Evolutionary conservation across 2,329 filamentous ascomycete species (phyloP).

Genomic region (Fonsecaea monophora): DNA sequence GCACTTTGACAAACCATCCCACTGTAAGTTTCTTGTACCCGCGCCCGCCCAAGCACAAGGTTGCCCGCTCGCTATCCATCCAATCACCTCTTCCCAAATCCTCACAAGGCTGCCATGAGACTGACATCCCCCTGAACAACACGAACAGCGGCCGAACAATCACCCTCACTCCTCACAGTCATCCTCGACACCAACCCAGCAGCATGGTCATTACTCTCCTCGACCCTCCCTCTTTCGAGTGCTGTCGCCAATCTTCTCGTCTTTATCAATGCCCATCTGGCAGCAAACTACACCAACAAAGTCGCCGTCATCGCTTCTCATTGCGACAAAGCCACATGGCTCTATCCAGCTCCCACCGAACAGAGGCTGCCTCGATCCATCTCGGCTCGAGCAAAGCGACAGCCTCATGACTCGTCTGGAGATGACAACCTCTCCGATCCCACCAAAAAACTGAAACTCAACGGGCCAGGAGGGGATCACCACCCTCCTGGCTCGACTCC

Average conservation of each 20-base stretch:
- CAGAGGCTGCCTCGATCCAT: constrained; percentile 25
- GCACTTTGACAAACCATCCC: constrained; percentile 58
- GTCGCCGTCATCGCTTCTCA: constrained; percentile 92
- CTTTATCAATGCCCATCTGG: constrained; percentile 95
- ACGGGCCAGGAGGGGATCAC: neutral
- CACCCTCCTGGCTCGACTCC: neutral
- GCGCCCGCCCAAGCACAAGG: neutral
- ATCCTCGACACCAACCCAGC: constrained; percentile 96
- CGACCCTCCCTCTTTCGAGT: constrained; percentile 78
- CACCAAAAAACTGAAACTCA: constrained; percentile 36
- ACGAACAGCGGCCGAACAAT: constrained; percentile 52
- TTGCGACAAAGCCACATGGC: constrained; percentile 82
- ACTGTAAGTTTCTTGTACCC: constrained; percentile 47
- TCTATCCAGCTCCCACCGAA: constrained; percentile 71
- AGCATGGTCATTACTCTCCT: constrained; percentile 81
- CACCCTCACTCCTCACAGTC: constrained; percentile 85
- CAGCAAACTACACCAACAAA: constrained; percentile 91
- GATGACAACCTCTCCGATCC: constrained; percentile 30
- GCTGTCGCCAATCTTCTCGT: constrained; percentile 89
- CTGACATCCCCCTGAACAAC: neutral
- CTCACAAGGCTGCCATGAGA: constrained; percentile 9
- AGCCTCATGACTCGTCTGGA: constrained; percentile 16
- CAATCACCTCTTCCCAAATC: constrained; percentile 28
- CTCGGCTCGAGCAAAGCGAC: constrained; percentile 15
- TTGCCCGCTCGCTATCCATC: neutral